These are phyloP conservation scores for Fusarium denticulatum DNA, from an alignment of 2,329 filamentous ascomycete species.

Conservation along the genomic window DNA sequence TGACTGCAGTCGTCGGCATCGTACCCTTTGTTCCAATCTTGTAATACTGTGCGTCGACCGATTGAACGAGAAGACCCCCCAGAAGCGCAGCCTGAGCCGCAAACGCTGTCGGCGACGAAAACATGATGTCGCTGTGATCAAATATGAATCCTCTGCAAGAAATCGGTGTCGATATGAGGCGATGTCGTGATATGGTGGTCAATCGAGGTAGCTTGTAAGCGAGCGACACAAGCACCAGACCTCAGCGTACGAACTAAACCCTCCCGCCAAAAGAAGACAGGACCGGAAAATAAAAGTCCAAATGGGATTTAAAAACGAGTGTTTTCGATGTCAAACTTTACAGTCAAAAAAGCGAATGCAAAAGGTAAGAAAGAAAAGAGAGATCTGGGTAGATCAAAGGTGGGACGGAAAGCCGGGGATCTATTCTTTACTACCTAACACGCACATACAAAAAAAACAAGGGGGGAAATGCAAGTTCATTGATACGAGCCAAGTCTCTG, in stretches of 20 bases:
- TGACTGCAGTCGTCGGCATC: not conserved
- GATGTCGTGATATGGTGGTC: not conserved
- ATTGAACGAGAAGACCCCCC: constrained; percentile 28
- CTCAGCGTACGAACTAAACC: not conserved
- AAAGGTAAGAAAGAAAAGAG: not conserved
- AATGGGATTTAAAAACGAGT: constrained; percentile 10
- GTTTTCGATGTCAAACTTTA: constrained; percentile 4
- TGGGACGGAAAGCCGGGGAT: constrained; percentile 22
- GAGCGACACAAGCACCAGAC: constrained; percentile 30
- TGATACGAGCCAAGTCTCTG: constrained; percentile 41
- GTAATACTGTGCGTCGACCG: constrained; percentile 40
- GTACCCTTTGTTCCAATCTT: constrained; percentile 47
- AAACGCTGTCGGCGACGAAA: constrained; percentile 10
- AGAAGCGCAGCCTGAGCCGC: constrained; percentile 24
- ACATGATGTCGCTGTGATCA: not conserved
- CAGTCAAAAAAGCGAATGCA: constrained; percentile 6
- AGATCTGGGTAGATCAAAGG: constrained; percentile 27
- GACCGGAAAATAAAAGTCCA: not conserved
- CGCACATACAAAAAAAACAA: not conserved
- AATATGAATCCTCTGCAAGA: not conserved
- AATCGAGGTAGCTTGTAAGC: constrained; percentile 14
- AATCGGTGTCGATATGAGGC: not conserved
- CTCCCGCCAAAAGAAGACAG: not conserved
- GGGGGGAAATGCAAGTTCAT: constrained; percentile 4
- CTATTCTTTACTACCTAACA: constrained; percentile 1